Evolutionary conservation across 108 stramenopile genomes (phyloP).

Genomic region (Aurantiochytrium sp.): DNA sequence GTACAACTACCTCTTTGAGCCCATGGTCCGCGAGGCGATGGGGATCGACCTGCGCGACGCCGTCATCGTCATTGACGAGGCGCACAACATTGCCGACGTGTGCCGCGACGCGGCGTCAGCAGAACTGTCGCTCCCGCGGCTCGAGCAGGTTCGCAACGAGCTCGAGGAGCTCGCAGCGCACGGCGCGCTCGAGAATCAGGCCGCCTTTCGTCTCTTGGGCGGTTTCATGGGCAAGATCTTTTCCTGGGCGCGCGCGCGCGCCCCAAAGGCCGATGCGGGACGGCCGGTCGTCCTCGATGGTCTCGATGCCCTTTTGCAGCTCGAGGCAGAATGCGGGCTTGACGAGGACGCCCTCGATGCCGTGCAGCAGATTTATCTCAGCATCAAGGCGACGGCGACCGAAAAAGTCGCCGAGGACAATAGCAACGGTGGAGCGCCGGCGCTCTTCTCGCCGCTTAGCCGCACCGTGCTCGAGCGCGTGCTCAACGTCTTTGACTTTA

Average conservation of each 20-base stretch:
- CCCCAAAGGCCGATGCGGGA: not conserved
- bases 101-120: constrained; percentile 86
- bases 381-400: not conserved
- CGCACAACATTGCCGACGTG: constrained; percentile 94
- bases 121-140: constrained; percentile 51
- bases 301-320: not conserved
- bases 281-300: not conserved
- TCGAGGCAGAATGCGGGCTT: not conserved
- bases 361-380: not conserved
- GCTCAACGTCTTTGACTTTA: not conserved
- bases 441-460: not conserved
- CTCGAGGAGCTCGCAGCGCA: not conserved
- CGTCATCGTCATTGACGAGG: constrained; percentile 94
- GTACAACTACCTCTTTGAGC: constrained; percentile 97
- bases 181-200: not conserved
- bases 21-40: constrained; percentile 64
- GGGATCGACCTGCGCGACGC: constrained; percentile 75
- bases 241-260: not conserved
- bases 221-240: not conserved
- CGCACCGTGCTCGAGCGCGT: not conserved
- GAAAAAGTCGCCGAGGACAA: not conserved
- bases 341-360: not conserved
- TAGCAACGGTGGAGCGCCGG: not conserved
- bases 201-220: not conserved
- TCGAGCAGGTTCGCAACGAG: not conserved